Percentiles rank a stretch among this genome's conserved stretches.
phyloP scores from a whole-genome alignment of 768 basidiomycete species.

The Leccinum truebloodii region DNA sequence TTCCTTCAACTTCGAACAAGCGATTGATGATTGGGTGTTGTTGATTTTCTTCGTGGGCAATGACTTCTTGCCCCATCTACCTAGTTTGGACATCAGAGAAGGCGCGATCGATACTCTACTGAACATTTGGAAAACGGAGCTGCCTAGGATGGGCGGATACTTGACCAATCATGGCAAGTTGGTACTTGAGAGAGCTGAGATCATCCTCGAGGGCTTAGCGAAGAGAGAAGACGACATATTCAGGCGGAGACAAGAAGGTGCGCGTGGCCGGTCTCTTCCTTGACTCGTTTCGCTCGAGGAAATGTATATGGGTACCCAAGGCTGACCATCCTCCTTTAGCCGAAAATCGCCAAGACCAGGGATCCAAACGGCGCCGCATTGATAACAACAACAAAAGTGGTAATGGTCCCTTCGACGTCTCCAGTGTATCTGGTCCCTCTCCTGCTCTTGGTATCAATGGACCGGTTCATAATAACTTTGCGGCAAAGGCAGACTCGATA shows the following conservation, averaged over 20 bases:
- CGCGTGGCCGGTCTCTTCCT: slow-evolving; percentile 36
- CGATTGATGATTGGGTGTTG: slow-evolving; percentile 99
- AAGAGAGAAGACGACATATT: slow-evolving; percentile 95
- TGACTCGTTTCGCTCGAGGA: slow-evolving; percentile 3
- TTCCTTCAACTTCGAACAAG: slow-evolving; percentile 91
- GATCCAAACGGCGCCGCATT: slow-evolving; percentile 84
- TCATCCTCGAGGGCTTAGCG: slow-evolving; percentile 96
- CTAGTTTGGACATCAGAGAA: slow-evolving; percentile 97
- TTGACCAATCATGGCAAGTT: slow-evolving; percentile 90
- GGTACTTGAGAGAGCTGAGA: slow-evolving; percentile 82
- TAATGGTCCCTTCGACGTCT: slow-evolving; percentile 41
- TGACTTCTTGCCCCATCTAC: slow-evolving; percentile 95
- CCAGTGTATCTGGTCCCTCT: slow-evolving; percentile 32
- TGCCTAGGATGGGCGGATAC: slow-evolving; percentile 97
- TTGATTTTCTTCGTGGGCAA: slow-evolving; percentile 99
- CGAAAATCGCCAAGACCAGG: slow-evolving; percentile 92
- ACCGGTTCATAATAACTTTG: slow-evolving; percentile 57
- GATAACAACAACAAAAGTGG: slow-evolving; percentile 43
- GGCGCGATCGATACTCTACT: slow-evolving; percentile 97
- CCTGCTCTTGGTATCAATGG: slow-evolving; percentile 30
- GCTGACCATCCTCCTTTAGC: slow-evolving; percentile 46
- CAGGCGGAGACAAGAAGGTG: slow-evolving; percentile 86
- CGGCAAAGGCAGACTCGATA: slow-evolving; percentile 75
- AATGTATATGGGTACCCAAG: slow-evolving; percentile 6
- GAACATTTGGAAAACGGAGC: slow-evolving; percentile 92